These are phyloP conservation scores for Psidium friedrichsthalianum DNA, from an alignment of 345 rosid species.

Conservation along the genomic window DNA sequence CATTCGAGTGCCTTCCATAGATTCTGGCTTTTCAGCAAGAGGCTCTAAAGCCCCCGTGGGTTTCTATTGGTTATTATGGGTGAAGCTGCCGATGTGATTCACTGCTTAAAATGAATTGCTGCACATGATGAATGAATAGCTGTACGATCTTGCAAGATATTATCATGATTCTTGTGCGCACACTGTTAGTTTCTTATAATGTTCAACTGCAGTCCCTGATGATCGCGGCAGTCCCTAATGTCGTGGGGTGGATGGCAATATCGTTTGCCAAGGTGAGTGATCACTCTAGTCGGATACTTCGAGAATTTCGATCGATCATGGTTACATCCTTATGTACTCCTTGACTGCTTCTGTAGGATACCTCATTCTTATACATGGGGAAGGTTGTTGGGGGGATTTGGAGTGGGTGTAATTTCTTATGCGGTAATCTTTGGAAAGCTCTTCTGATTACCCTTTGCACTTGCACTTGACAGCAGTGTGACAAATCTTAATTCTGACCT, in stretches of 20 bases:
- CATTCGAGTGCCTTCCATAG: neutral
- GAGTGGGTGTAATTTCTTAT: constrained; percentile 67
- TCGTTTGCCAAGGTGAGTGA: constrained; percentile 53
- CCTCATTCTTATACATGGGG: constrained; percentile 69
- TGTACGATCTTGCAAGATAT: neutral
- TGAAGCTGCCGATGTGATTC: neutral
- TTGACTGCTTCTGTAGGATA: constrained; percentile 27
- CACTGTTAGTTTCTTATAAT: constrained; percentile 33
- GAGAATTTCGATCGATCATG: neutral
- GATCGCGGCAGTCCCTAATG: constrained; percentile 73
- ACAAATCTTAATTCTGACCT: neutral
- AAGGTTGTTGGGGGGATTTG: constrained; percentile 68
- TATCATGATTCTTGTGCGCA: neutral
- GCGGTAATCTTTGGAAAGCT: constrained; percentile 23
- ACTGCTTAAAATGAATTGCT: neutral
- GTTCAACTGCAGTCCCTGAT: constrained; percentile 41
- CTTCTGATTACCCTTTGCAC: neutral
- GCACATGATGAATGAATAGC: neutral
- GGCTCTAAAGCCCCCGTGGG: neutral
- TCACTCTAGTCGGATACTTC: neutral
- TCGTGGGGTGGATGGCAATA: constrained; percentile 64
- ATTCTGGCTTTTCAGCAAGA: neutral
- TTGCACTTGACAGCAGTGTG: neutral
- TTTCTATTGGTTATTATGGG: neutral
- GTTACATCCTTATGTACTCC: neutral